Conservation (phyloP, 1,284 basidiomycete species). For the Ustilago trichophora region DNA sequence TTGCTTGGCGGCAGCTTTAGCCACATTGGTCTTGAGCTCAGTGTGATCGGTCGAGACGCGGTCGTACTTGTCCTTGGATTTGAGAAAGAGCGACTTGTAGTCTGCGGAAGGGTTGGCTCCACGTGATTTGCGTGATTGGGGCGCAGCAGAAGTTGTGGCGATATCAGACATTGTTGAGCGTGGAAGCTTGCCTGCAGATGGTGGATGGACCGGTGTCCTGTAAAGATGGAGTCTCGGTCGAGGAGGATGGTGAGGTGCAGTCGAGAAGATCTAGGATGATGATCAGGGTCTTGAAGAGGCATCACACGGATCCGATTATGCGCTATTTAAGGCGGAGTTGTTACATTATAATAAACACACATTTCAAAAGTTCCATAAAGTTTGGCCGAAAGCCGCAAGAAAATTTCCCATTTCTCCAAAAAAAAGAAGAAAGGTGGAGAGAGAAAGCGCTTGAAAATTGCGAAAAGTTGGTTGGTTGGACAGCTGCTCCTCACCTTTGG, state of each 20-base stretch:
- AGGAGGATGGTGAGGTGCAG: too few relatives aligned
- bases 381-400: constrained; percentile 1
- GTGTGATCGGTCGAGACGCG: constrained; percentile 46
- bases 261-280: not conserved
- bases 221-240: too few relatives aligned
- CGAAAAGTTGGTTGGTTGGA: constrained; percentile 12
- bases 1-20: constrained; percentile 37
- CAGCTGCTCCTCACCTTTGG: too few relatives aligned
- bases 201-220: too few relatives aligned
- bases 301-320: constrained; percentile 30
- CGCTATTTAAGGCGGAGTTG: too few relatives aligned
- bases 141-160: constrained; percentile 7
- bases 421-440: constrained; percentile 9
- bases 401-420: constrained; percentile 3
- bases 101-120: constrained; percentile 46
- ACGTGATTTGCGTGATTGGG: constrained; percentile 20
- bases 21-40: constrained; percentile 29
- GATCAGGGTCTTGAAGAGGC: constrained; percentile 1
- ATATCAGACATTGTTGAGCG: constrained; percentile 34
- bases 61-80: constrained; percentile 53
- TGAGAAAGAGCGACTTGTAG: constrained; percentile 50
- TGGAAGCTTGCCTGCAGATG: too few relatives aligned
- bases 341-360: constrained; percentile 3
- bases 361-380: constrained; percentile 8
- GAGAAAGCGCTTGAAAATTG: constrained; percentile 15